Conservation (phyloP, 78 protist genomes). For the Dictyostelium brefeldianum region DNA sequence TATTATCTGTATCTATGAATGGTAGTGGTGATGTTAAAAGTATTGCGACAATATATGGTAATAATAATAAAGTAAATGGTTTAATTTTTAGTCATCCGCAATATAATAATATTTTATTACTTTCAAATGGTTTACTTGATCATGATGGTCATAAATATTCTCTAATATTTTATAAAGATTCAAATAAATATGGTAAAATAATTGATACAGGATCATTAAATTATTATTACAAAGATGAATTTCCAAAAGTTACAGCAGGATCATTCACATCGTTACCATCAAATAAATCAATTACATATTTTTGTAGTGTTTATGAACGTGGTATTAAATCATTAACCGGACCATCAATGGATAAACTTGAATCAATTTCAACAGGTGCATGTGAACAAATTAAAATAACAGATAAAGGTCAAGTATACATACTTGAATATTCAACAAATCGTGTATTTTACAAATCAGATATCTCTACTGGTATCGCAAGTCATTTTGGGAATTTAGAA, state of each 20-base stretch:
- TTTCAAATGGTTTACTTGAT: not conserved
- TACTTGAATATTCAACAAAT: not conserved
- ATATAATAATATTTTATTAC: not conserved
- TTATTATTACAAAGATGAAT: not conserved
- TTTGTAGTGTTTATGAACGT: constrained; percentile 28
- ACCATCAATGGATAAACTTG: not conserved
- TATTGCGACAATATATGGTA: no score
- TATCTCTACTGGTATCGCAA: not conserved
- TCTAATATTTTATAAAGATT: not conserved
- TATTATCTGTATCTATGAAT: not conserved
- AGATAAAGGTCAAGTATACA: not conserved
- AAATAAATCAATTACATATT: not conserved
- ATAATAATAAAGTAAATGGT: not conserved
- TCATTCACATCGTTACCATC: not conserved
- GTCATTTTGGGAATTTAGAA: not conserved
- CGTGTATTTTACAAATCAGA: not conserved
- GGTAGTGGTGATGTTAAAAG: not conserved
- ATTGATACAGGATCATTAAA: not conserved
- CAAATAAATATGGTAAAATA: not conserved
- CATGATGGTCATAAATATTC: not conserved
- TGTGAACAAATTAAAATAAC: constrained; percentile 1
- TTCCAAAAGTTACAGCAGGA: not conserved
- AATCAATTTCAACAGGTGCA: not conserved
- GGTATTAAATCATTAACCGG: not conserved
- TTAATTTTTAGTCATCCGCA: not conserved